A percentile compares a stretch with the other conserved stretches of the same genome.
phyloP scores from a whole-genome alignment of 2,329 filamentous ascomycete genomes.

The Endothia cerciana region DNA sequence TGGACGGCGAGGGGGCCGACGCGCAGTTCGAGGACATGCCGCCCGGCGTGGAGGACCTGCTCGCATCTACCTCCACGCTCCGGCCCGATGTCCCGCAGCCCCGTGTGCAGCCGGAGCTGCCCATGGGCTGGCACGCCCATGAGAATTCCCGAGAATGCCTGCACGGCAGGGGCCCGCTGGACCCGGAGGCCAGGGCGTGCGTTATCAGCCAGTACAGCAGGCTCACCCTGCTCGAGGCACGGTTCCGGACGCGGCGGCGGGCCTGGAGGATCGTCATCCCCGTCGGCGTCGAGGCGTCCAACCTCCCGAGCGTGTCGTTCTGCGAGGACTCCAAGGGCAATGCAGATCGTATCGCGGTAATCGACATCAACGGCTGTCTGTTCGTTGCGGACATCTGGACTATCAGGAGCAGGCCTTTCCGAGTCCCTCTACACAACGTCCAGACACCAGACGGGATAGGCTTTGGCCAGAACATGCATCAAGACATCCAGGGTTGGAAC shows the following conservation, averaged over 20 bases:
- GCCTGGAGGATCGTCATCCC: slow-evolving; percentile 56
- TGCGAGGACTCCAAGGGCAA: slow-evolving; percentile 49
- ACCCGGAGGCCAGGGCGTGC: neutral
- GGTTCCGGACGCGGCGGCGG: slow-evolving; percentile 46
- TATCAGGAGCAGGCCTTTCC: slow-evolving; percentile 34
- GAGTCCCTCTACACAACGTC: slow-evolving; percentile 33
- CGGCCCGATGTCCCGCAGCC: neutral
- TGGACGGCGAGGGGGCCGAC: slow-evolving; percentile 32
- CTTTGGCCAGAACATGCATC: neutral
- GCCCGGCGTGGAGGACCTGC: neutral
- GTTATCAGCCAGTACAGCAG: neutral
- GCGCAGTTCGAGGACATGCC: neutral
- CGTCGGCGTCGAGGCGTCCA: slow-evolving; percentile 44
- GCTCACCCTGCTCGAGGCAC: slow-evolving; percentile 35
- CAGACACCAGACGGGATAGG: slow-evolving; percentile 13
- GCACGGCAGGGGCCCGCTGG: neutral
- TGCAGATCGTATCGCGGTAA: slow-evolving; percentile 54
- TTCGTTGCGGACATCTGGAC: slow-evolving; percentile 61
- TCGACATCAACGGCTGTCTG: slow-evolving; percentile 53
- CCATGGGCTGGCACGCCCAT: neutral
- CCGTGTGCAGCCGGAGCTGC: neutral
- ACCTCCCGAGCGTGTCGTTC: slow-evolving; percentile 60
- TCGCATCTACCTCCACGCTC: too few species aligned
- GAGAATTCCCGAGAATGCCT: too few species aligned
- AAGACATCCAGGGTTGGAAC: slow-evolving; percentile 20